Base-by-base conservation (phyloP, 306 rosid species). In the Castanea sativa region DNA sequence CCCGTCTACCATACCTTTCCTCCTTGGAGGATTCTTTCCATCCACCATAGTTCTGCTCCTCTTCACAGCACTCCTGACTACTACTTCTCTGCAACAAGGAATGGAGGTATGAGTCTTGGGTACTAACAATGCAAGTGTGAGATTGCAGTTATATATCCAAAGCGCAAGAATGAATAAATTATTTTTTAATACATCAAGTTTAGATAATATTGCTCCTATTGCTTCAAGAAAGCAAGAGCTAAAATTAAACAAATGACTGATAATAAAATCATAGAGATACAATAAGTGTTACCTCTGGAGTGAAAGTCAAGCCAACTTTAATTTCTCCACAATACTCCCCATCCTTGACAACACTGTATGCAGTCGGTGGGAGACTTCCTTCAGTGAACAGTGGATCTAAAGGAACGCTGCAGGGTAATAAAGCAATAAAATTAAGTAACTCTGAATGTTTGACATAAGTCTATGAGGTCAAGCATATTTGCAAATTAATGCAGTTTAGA, bases 261-360 rank as follows among this genome's bases (percentile, higher is more conserved):
- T 14, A 14, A 5, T 8, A 33, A 16, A 27, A 33, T 16, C 32
- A 3, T 30, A 64, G 18, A 16, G 16, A 64, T 30, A 33, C 29
- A 57, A 25, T 38, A 65, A 33, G 12, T 0, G 27, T 18, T 78
- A 86, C 90, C 90, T 83, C 80, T 52, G 80, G 12, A 38, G 77
- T 86, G 55, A 83, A 86, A 83, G 81, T 86, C 56, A 86, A 80
- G 82, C 83, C 81, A 58, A 86, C 85, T 81, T 57, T 86, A 68
- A 86, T 78, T 81, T 87, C 90, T 33, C 90, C 86, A 68, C 86
- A 68, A 76, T 65, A 87, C 32, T 87, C 82, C 43, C 79, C 8
- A 10, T 81, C 82, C 76, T 84, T 87, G 78, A 87, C 90, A 75
- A 84, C 82, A 43, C 74, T 71, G 84, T 87, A 79, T 41, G 71